phyloP scores from a whole-genome alignment of 257 asterid species.

The Jacaranda mimosifolia region DNA sequence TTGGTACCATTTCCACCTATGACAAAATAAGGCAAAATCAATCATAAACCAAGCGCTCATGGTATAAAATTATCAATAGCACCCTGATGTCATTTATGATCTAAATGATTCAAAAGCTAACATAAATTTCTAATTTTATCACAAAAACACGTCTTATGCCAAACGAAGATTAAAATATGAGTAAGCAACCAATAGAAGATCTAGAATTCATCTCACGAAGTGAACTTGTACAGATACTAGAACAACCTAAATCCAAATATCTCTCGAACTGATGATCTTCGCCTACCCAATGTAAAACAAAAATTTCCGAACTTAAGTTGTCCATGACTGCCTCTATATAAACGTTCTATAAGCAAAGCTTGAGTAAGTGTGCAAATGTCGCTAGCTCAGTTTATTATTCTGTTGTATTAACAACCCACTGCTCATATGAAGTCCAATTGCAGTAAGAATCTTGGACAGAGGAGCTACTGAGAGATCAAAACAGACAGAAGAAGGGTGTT shows the following conservation, averaged over 20 bases:
- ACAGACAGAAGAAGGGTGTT: no score
- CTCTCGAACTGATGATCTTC: background rate
- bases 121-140: constrained; percentile 17
- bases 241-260: constrained; percentile 5
- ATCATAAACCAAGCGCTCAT: constrained; percentile 25
- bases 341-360: background rate
- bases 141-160: background rate
- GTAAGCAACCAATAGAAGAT: background rate
- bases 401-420: background rate
- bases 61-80: constrained; percentile 6
- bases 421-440: background rate
- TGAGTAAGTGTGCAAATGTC: background rate
- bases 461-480: no score
- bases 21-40: constrained; percentile 36
- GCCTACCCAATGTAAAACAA: background rate
- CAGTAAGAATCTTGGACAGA: no score
- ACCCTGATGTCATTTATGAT: constrained; percentile 13
- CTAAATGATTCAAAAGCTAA: constrained; percentile 25
- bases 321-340: background rate
- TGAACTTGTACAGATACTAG: background rate
- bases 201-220: background rate
- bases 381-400: background rate
- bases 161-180: background rate
- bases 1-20: constrained; percentile 98
- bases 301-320: background rate